These are phyloP conservation scores for Handroanthus guayacan DNA, from an alignment of 257 asterid species.

Conservation along the genomic window DNA sequence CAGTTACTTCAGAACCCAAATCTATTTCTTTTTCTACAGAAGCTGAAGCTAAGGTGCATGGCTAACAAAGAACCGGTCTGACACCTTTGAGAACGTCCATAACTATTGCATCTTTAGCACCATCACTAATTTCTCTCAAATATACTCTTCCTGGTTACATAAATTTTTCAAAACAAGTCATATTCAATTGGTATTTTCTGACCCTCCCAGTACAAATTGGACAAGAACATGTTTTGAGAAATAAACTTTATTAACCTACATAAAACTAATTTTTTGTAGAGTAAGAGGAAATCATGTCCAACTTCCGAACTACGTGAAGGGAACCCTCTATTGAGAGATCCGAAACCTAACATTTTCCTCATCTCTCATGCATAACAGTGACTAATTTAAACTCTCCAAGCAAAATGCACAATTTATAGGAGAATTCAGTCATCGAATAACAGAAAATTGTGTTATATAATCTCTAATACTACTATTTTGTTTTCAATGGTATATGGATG, in stretches of 20 bases:
- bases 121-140: neutral
- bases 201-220: neutral
- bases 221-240: neutral
- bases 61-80: neutral
- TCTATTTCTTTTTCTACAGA: neutral
- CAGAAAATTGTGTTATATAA: too few relatives aligned
- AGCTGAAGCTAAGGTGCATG: neutral
- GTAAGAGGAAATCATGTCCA: too few relatives aligned
- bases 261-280: neutral
- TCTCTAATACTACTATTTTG: neutral
- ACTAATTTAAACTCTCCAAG: neutral
- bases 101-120: neutral
- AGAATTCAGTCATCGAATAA: neutral
- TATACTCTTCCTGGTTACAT: neutral
- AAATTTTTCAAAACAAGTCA: neutral
- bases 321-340: neutral
- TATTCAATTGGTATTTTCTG: neutral
- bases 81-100: neutral
- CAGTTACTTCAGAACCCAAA: neutral
- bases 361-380: neutral
- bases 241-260: neutral
- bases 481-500: neutral
- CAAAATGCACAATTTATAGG: neutral
- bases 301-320: neutral
- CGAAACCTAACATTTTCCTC: neutral